A percentile compares a stretch with the other conserved stretches of the same genome.
These are phyloP conservation scores for Fraxinus anomala DNA, from an alignment of 257 asterid species.

Conservation along the genomic window DNA sequence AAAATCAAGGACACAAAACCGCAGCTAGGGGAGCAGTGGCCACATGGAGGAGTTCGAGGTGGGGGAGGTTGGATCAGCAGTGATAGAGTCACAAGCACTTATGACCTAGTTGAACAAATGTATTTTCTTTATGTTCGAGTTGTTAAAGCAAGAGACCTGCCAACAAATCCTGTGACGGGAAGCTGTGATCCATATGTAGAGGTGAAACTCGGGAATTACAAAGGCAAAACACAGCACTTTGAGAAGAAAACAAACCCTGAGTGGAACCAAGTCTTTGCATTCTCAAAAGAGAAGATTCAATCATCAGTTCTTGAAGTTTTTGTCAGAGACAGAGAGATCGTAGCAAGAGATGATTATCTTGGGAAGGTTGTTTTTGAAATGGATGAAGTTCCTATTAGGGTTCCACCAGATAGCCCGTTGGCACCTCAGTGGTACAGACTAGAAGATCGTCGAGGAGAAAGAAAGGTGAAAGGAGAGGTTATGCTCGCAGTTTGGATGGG, in stretches of 20 bases:
- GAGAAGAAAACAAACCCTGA: slow-evolving; percentile 23
- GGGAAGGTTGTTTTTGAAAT: slow-evolving; percentile 19
- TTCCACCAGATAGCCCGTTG: slow-evolving; percentile 23
- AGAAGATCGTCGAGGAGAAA: slow-evolving; percentile 7
- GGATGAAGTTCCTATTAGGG: slow-evolving; percentile 24
- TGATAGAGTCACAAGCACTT: slow-evolving; percentile 19
- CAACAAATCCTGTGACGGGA: slow-evolving; percentile 15
- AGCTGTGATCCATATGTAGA: slow-evolving; percentile 24
- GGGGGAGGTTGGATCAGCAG: slow-evolving; percentile 27
- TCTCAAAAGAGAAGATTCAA: slow-evolving; percentile 24
- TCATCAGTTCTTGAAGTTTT: slow-evolving; percentile 25
- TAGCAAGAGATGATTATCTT: slow-evolving; percentile 16
- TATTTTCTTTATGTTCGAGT: slow-evolving; percentile 20
- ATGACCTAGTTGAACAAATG: slow-evolving; percentile 25
- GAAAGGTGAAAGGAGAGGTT: slow-evolving; percentile 21
- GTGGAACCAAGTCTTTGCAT: slow-evolving; percentile 25
- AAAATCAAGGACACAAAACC: slow-evolving; percentile 24
- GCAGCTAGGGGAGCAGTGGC: slow-evolving; percentile 25
- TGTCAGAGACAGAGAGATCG: slow-evolving; percentile 23
- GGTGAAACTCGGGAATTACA: slow-evolving; percentile 23
- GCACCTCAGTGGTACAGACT: slow-evolving; percentile 28
- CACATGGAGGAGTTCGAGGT: slow-evolving; percentile 24
- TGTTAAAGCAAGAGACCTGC: slow-evolving; percentile 21
- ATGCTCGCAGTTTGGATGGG: slow-evolving; percentile 28
- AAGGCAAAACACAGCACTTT: slow-evolving; percentile 23